phyloP scores from a whole-genome alignment of 495 filamentous ascomycete species.

The Hypoxylon trugodes region DNA sequence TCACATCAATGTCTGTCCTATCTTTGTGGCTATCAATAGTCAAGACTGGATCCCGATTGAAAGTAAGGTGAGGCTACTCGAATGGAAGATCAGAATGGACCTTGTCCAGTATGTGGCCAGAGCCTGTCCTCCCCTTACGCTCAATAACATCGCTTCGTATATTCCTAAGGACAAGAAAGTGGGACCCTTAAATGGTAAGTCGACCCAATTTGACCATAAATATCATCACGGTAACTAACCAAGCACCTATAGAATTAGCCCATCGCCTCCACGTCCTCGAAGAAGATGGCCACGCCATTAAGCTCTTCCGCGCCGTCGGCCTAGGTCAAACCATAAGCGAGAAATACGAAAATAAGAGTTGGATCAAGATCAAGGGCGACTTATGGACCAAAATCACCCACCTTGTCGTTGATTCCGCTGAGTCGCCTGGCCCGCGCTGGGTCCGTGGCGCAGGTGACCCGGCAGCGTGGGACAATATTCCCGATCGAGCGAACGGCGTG shows the following conservation, averaged over 20 bases:
- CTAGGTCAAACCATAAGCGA: constrained; percentile 44
- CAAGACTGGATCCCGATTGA: constrained; percentile 51
- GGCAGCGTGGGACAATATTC: constrained; percentile 61
- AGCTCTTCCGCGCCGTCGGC: constrained; percentile 74
- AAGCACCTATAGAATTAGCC: constrained; percentile 56
- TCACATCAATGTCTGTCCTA: constrained; percentile 51
- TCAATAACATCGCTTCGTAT: constrained; percentile 66
- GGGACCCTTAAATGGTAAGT: neutral
- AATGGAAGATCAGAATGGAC: constrained; percentile 79
- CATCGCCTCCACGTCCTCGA: constrained; percentile 58
- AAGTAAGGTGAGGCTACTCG: constrained; percentile 70
- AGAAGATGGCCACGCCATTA: constrained; percentile 83
- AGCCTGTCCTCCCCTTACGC: constrained; percentile 59
- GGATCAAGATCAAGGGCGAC: constrained; percentile 64
- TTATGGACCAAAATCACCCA: constrained; percentile 78
- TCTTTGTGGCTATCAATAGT: constrained; percentile 51
- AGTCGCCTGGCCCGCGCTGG: constrained; percentile 58
- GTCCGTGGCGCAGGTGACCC: constrained; percentile 65
- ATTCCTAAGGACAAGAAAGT: constrained; percentile 44
- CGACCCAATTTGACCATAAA: neutral
- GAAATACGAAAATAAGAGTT: constrained; percentile 51
- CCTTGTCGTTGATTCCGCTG: constrained; percentile 66
- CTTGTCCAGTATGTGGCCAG: constrained; percentile 73
- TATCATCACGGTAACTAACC: neutral
- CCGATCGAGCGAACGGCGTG: constrained; percentile 1